Base-by-base conservation (phyloP, 352 stramenopile genomes). In the Globisporangium uncinulatum region DNA sequence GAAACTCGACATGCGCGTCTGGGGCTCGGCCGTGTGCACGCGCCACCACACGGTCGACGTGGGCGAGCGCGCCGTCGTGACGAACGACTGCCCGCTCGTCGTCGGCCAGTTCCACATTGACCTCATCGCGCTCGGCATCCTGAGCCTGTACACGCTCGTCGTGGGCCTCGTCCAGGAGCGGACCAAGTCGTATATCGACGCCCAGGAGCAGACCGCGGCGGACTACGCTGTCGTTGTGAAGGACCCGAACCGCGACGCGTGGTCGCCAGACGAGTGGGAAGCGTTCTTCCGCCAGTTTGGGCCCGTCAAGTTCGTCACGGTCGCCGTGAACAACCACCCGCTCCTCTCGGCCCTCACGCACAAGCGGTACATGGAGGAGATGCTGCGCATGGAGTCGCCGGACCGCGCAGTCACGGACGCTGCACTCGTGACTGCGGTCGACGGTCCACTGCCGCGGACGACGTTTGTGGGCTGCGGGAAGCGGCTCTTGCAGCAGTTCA, bases 171-270 rank as follows among this genome's bases (percentile, higher is more conserved):
- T 74, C 21, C 75, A 86, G 57, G 70, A 67, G 37, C 66, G 67
- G 14, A 64, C 69, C 21, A 73, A 83, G 51, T 63, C 63, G 10
- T 73, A 66, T 32, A 63, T 89, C 39, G 76, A 87, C 54, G 71
- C 69, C 21, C 61, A 79, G 57, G 67, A 87, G 50, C 81, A 92
- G 54, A 91, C 83, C 0, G 57, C 79, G 6, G 69, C 83, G 15
- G 83, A 93, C 59, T 93, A 93, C 62, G 72, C 74, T 13, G 55
- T 93, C 9, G 61, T 89, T 13, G 67, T 93, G 31, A 82, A 89
- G 39, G 83, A 93, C 54, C 83, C 83, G 24, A 71, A 91, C 54
- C 58, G 56, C 9, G 77, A 88, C 52, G 77, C 79, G 10, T 86
- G 77, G 62, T 61, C 83, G 13, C 69, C 81, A 11, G 71, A 87